Evolutionary conservation across 2,329 filamentous ascomycete species (phyloP).

Genomic region (Talaromyces islandicus): DNA sequence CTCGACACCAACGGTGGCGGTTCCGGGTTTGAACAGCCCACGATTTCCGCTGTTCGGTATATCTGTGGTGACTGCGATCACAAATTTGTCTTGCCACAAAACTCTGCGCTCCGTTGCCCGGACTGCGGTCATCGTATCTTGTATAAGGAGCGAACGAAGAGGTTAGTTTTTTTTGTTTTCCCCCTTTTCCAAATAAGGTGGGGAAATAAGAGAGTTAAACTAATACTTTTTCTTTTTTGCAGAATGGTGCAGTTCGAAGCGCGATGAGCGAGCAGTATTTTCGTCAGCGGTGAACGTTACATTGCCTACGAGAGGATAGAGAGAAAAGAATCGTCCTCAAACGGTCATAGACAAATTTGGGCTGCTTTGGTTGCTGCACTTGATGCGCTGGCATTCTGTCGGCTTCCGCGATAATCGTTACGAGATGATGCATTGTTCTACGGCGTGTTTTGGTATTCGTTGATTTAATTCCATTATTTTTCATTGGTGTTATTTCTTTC

Average conservation of each 20-base stretch:
- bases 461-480: neutral
- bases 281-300: neutral
- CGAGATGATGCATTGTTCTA: constrained; percentile 7
- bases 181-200: neutral
- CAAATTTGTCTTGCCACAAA: constrained; percentile 68
- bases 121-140: constrained; percentile 92
- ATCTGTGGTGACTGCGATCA: constrained; percentile 80
- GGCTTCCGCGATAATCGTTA: neutral
- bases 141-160: constrained; percentile 96
- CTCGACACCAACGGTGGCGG: constrained; percentile 36
- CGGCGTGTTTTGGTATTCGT: constrained; percentile 7
- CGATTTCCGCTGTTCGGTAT: constrained; percentile 56
- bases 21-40: constrained; percentile 20
- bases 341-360: neutral
- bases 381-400: neutral
- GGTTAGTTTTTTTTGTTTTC: constrained; percentile 53
- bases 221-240: constrained; percentile 10
- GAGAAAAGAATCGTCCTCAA: neutral
- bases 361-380: neutral
- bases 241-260: constrained; percentile 99
- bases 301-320: neutral
- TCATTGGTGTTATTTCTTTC: neutral
- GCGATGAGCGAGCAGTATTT: constrained; percentile 48
- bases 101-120: constrained; percentile 78
- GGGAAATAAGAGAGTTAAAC: neutral